Conservation (phyloP, 2,329 filamentous ascomycete species). For the Penicillium sp. region DNA sequence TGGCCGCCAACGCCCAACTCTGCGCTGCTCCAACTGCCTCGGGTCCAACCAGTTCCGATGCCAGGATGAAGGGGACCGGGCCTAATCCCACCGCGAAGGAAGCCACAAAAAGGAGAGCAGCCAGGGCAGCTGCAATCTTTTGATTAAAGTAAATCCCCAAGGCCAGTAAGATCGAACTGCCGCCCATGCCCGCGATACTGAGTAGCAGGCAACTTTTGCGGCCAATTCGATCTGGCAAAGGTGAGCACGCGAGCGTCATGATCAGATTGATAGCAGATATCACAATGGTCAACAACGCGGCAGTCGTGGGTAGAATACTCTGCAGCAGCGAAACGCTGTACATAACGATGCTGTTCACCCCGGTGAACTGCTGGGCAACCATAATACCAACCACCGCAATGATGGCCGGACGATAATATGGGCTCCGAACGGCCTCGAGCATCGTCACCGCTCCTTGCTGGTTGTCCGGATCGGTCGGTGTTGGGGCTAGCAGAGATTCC, state of each 20-base stretch:
- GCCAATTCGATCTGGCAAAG: constrained; percentile 83
- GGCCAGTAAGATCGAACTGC: constrained; percentile 75
- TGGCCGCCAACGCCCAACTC: constrained; percentile 82
- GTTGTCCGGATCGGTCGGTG: constrained; percentile 67
- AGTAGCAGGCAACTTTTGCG: constrained; percentile 83
- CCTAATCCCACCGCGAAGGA: constrained; percentile 91
- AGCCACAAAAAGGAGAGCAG: constrained; percentile 82
- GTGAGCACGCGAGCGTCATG: constrained; percentile 79
- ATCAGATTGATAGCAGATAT: constrained; percentile 86
- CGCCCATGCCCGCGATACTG: constrained; percentile 83
- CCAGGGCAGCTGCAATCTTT: constrained; percentile 76
- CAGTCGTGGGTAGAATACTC: constrained; percentile 78
- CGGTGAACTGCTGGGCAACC: constrained; percentile 89
- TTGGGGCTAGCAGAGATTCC: constrained; percentile 65
- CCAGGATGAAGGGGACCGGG: constrained; percentile 91
- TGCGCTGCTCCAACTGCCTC: constrained; percentile 92
- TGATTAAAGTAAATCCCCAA: constrained; percentile 75
- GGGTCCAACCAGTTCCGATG: constrained; percentile 85
- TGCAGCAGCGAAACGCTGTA: constrained; percentile 91
- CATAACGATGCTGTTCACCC: constrained; percentile 98
- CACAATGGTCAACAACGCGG: constrained; percentile 80
- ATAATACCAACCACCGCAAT: constrained; percentile 88
- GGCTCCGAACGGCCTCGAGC: constrained; percentile 65
- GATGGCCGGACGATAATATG: constrained; percentile 72
- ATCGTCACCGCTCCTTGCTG: constrained; percentile 71